phyloP scores from a whole-genome alignment of 495 filamentous ascomycete genomes.

The Neurospora sp. region DNA sequence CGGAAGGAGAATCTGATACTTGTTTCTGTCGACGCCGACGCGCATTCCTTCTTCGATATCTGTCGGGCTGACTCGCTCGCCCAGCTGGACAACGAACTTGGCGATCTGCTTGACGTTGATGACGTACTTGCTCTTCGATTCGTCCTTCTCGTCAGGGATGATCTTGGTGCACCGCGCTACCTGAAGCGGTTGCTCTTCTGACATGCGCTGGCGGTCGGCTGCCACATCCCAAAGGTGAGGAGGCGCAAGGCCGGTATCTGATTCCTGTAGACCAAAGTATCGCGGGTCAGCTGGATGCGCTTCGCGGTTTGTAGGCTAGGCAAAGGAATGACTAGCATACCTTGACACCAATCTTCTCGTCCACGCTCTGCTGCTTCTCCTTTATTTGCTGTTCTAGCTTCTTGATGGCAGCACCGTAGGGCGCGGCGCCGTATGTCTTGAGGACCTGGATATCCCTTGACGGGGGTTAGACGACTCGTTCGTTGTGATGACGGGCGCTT shows the following conservation, averaged over 20 bases:
- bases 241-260: conserved; percentile 94
- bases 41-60: conserved; percentile 99
- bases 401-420: conserved; percentile 85
- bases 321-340: conserved; percentile 11
- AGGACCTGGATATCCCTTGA: conserved; percentile 94
- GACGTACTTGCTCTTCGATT: conserved; percentile 98
- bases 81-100: conserved; percentile 97
- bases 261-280: conserved; percentile 53
- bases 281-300: neutral
- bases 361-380: conserved; percentile 88
- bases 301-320: neutral
- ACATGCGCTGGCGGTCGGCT: conserved; percentile 95
- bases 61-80: conserved; percentile 91
- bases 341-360: conserved; percentile 86
- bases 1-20: conserved; percentile 95
- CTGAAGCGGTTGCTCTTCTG: conserved; percentile 94
- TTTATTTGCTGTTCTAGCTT: conserved; percentile 98
- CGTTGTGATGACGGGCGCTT: conserved; percentile 11
- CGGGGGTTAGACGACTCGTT: conserved; percentile 21
- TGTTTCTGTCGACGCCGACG: conserved; percentile 95
- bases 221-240: conserved; percentile 98
- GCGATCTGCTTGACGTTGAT: conserved; percentile 99
- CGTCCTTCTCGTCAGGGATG: conserved; percentile 92
- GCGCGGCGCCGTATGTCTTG: conserved; percentile 96
- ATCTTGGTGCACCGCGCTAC: conserved; percentile 99